Base-by-base conservation (phyloP, 371 early-diverging fungal genomes). In the Rhizomucor pusillus region DNA sequence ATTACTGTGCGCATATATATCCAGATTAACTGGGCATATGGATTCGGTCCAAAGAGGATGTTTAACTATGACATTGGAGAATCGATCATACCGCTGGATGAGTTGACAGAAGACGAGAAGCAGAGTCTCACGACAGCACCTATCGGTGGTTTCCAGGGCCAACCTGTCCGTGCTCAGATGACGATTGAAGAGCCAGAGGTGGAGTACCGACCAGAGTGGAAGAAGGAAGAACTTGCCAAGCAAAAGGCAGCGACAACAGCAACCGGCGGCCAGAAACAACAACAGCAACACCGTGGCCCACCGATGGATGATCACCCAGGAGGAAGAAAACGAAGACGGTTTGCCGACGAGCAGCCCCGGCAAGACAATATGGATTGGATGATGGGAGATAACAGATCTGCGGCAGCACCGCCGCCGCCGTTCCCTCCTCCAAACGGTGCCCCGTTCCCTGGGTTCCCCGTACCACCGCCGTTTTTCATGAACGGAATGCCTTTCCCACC, bases 111-210 rank as follows among this genome's bases (percentile, higher is more conserved):
- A 14, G 67, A 70, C 39, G 78, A 78, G 19, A 68, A 72, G 47
- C 58, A 59, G 12, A 66, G 63, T 22, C 47, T 78, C 54, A 57
- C 60, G 48, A 70, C 67, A 5, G 63, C 73, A 12, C 61, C 66
- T 20, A 49, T 72, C 1, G 78, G 78, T 23, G 78, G 78, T 11
- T 78, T 74, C 43, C 71, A 63, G 47, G 73, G 73, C 11, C 60
- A 53, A 25, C 65, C 70, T 37, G 63, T 78, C 10, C 54, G 60
- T n/a, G 69, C 66, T 48, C 61, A 57, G 29, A 71, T 69, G 66
- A 62, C 62, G 14, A 69, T 78, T 47, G 78, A 78, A 43, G 78
- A 78, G 53, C 78, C 78, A 7, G 72, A 71, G 45, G 71, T 68
- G 12, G 55, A 67, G 5, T 76, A 76, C 37, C 52, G 66, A 29